Conservation (phyloP, 768 basidiomycete species). For the Leucogyrophana mollusca region DNA sequence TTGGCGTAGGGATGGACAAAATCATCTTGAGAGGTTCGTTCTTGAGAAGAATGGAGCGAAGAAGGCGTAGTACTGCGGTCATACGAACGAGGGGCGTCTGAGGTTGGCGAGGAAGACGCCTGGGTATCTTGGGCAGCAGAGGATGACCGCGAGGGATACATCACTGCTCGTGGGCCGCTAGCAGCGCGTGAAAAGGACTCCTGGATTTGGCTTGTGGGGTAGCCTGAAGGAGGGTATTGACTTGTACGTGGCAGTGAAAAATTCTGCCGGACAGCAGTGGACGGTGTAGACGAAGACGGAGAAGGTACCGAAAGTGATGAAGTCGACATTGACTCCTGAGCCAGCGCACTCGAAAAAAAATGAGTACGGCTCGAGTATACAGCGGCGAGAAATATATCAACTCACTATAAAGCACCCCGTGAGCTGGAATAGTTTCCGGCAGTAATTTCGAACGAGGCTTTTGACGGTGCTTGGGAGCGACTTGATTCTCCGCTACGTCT, state of each 20-base stretch:
- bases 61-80: conserved; percentile 15
- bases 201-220: conserved; percentile 6
- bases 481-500: conserved; percentile 69
- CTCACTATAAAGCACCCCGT: conserved; percentile 61
- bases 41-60: conserved; percentile 30
- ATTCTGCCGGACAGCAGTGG: conserved; percentile 36
- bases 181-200: conserved; percentile 8
- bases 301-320: conserved; percentile 44
- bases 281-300: conserved; percentile 15
- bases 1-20: conserved; percentile 79
- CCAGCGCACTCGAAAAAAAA: conserved; percentile 43
- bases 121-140: conserved; percentile 3
- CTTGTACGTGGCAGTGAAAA: conserved; percentile 38
- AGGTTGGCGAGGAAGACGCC: conserved; percentile 9
- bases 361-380: conserved; percentile 5
- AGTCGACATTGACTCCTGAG: conserved; percentile 61
- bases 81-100: conserved; percentile 10
- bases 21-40: conserved; percentile 29
- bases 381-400: conserved; percentile 15
- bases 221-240: conserved; percentile 8
- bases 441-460: conserved; percentile 59
- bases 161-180: conserved; percentile 9
- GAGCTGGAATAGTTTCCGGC: conserved; percentile 49
- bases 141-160: conserved; percentile 1
- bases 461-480: conserved; percentile 48